Conservation (phyloP, 1,284 basidiomycete species). For the Ceratobasidium sp. region DNA sequence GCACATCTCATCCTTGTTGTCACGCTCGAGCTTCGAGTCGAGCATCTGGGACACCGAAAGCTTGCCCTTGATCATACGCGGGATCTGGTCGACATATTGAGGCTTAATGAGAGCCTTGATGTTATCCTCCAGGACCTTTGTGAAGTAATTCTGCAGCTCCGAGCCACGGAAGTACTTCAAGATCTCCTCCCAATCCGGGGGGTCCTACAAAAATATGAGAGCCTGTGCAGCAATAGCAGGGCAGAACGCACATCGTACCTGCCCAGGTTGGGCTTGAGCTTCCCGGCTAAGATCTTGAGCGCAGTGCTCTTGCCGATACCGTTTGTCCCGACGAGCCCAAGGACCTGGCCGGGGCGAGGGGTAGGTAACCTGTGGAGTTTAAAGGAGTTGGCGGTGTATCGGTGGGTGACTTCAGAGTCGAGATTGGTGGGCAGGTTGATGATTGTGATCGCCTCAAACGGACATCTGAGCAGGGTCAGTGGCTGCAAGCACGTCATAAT, state of each 20-base stretch:
- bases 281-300: constrained; percentile 93
- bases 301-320: constrained; percentile 99
- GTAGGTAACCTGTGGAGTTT: constrained; percentile 97
- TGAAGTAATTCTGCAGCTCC: constrained; percentile 98
- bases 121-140: constrained; percentile 97
- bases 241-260: constrained; percentile 78
- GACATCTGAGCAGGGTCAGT: constrained; percentile 70
- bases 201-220: constrained; percentile 66
- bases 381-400: constrained; percentile 97
- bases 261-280: constrained; percentile 93
- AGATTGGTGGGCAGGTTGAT: constrained; percentile 98
- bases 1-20: constrained; percentile 85
- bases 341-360: constrained; percentile 93
- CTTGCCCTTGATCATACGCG: constrained; percentile 90
- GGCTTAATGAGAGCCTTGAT: constrained; percentile 98
- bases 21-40: constrained; percentile 82
- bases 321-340: constrained; percentile 96
- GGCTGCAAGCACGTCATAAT: too few species aligned
- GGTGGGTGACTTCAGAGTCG: constrained; percentile 92
- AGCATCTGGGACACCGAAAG: constrained; percentile 91
- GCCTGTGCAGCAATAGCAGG: constrained; percentile 13
- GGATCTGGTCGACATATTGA: constrained; percentile 99
- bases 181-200: constrained; percentile 98
- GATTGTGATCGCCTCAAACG: constrained; percentile 96
- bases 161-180: constrained; percentile 97